Base-by-base conservation (phyloP, 2,329 filamentous ascomycete species). In the Davidsoniella australis region DNA sequence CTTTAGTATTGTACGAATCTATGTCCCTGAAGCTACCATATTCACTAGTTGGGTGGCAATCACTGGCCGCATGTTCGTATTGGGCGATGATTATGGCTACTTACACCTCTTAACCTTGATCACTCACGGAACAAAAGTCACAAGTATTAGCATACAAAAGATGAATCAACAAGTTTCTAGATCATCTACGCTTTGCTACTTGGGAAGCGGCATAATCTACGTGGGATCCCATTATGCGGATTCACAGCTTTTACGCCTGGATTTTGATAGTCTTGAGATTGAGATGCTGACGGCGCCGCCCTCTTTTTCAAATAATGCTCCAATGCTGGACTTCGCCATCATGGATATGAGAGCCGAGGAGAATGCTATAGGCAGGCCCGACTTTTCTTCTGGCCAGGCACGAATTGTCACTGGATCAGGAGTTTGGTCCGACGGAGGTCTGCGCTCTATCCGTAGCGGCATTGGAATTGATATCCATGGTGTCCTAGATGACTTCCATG, bases 171-270 rank as follows among this genome's bases (percentile, higher is more conserved):
- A 54, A 23, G 88, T 82, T 0, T 85, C 87, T 12, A 75, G 85
- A 56, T 85, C 89, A 8, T 82, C 80, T 5, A 78, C 72, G 12
- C 66, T 98, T 41, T 79, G 94, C 0, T 91, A 93, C 59, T 70
- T 95, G 54, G 79, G 78, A 24, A 68, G 75, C 38, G 75, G 80
- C 0, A 68, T 82, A 43, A 69, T 95, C 10, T 96, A 94, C 60
- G 71, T 98, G 39, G 91, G 85, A 9, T 95, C 89, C 1, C 88
- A 95, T 61, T 83, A 91, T 57, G 89, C 89, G 36, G 85, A 98
- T 62, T 93, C 86, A 1, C 87, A 95, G 60, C 71, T 96, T 7
- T 74, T 91, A 41, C 70, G 74, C 47, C 69, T 80, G 29, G 72
- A 67, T 17, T 54, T 65, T 5, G 57, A 63, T 2, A 56, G 61